A percentile compares a stretch with the other conserved stretches of the same genome.
phyloP scores from a whole-genome alignment of 768 basidiomycete species.

The Tephrocybe sp. region DNA sequence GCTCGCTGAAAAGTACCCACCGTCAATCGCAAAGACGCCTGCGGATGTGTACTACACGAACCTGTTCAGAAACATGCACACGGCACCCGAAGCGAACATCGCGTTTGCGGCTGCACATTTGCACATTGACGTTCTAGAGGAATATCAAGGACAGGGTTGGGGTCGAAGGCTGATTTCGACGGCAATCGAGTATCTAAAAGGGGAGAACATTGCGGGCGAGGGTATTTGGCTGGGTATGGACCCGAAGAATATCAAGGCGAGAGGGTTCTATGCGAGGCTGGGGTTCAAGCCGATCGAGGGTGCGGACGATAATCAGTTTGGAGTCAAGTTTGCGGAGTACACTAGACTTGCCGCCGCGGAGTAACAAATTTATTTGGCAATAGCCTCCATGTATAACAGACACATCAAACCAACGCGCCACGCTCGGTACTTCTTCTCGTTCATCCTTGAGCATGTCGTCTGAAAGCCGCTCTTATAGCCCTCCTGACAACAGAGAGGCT shows the following conservation, averaged over 20 bases:
- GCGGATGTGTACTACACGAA: conserved; percentile 45
- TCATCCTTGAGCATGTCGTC: conserved; percentile 5
- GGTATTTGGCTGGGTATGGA: conserved; percentile 73
- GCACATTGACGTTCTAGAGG: conserved; percentile 71
- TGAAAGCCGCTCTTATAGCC: conserved; percentile 1
- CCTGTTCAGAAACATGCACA: conserved; percentile 40
- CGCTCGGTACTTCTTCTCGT: background rate
- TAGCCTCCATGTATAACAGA: conserved; percentile 7
- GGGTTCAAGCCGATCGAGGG: conserved; percentile 63
- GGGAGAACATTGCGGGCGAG: conserved; percentile 36
- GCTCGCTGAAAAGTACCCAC: conserved; percentile 56
- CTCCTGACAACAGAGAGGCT: conserved; percentile 1
- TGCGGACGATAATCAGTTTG: conserved; percentile 49
- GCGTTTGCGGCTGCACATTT: conserved; percentile 72
- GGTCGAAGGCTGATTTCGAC: conserved; percentile 61
- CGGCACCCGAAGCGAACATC: conserved; percentile 52
- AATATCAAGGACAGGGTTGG: conserved; percentile 69
- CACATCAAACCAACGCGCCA: conserved; percentile 7
- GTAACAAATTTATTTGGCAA: conserved; percentile 11
- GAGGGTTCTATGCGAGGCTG: conserved; percentile 58
- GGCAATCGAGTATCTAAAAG: conserved; percentile 55
- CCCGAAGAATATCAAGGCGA: conserved; percentile 58
- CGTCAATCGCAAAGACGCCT: conserved; percentile 31
- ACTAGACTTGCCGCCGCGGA: conserved; percentile 8
- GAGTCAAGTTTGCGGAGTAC: conserved; percentile 50